Conservation (phyloP, 2,329 filamentous ascomycete genomes). For the Daldinia sp. region DNA sequence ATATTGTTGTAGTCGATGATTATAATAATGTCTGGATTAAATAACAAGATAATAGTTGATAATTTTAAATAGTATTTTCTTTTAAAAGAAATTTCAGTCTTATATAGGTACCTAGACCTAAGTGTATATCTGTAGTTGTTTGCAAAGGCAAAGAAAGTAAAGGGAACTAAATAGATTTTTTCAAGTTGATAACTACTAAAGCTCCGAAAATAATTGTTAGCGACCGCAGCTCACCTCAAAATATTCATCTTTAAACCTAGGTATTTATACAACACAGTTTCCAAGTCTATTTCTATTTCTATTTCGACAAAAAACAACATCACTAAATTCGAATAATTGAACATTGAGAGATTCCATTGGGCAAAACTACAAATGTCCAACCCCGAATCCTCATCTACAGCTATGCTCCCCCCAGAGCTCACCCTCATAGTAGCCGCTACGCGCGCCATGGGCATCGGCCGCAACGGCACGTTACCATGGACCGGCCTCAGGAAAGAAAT, state of each 20-base stretch:
- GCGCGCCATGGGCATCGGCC: constrained; percentile 89
- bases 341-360: no score
- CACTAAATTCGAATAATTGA: no score
- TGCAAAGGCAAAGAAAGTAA: not conserved
- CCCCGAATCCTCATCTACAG: constrained; percentile 10
- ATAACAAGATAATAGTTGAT: not conserved
- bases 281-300: not conserved
- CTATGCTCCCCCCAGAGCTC: constrained; percentile 65
- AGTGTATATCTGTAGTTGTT: no score
- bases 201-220: not conserved
- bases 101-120: no score
- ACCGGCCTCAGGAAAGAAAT: constrained; percentile 89
- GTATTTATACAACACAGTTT: not conserved
- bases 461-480: constrained; percentile 85
- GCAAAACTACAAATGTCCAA: constrained; percentile 30
- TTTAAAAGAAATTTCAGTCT: no score
- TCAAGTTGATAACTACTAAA: constrained; percentile 1
- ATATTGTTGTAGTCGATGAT: not conserved
- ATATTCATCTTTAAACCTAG: not conserved
- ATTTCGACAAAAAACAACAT: no score
- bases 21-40: not conserved
- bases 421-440: constrained; percentile 97
- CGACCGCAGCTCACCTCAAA: not conserved
- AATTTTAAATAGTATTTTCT: not conserved
- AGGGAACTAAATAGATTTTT: not conserved